phyloP scores from a whole-genome alignment of 225 moss, liverwort and hornwort genomes.

The Thuidium tamariscinum region DNA sequence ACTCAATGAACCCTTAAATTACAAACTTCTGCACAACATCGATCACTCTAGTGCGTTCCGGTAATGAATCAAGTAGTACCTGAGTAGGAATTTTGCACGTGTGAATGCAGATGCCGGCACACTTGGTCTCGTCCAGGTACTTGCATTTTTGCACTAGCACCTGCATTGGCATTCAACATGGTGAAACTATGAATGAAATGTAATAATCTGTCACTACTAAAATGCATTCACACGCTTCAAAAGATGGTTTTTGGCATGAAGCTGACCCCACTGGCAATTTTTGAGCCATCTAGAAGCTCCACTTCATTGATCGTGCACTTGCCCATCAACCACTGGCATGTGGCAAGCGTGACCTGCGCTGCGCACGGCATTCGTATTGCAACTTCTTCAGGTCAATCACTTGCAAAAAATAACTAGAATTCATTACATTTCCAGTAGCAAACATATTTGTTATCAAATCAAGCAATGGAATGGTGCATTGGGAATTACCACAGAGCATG shows the following conservation, averaged over 20 bases:
- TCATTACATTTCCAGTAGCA: not conserved
- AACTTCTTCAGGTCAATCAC: not conserved
- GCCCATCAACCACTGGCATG: constrained; percentile 95
- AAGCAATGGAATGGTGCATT: not conserved
- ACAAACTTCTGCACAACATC: not conserved
- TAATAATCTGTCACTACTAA: not conserved
- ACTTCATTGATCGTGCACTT: constrained; percentile 69
- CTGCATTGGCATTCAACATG: constrained; percentile 26
- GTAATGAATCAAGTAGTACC: constrained; percentile 17
- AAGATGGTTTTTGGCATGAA: not conserved
- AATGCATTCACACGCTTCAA: not conserved
- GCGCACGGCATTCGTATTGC: constrained; percentile 10
- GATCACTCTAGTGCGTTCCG: not conserved
- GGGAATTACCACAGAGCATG: constrained; percentile 45
- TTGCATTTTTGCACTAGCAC: constrained; percentile 82
- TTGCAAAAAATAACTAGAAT: not conserved
- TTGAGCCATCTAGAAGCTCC: constrained; percentile 70
- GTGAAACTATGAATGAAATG: not conserved
- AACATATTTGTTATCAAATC: not conserved
- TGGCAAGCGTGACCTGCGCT: constrained; percentile 80
- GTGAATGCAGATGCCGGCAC: constrained; percentile 96
- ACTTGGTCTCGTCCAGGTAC: constrained; percentile 79
- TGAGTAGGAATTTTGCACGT: constrained; percentile 96
- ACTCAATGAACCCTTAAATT: not conserved
- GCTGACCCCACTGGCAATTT: constrained; percentile 77